Conservation (phyloP, 768 basidiomycete species). For the Lanmaoa pseudosensibilis region DNA sequence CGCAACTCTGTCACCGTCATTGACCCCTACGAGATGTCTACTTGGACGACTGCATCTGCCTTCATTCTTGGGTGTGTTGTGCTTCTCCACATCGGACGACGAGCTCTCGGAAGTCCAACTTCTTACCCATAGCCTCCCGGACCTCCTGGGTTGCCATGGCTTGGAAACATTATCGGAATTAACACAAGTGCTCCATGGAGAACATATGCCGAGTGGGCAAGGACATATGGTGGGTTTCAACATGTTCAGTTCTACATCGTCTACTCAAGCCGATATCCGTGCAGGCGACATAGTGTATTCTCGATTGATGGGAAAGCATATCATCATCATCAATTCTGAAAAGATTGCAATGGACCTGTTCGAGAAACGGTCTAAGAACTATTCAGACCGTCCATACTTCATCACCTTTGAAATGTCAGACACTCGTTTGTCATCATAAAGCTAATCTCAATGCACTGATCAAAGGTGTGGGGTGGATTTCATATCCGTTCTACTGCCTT, state of each 20-base stretch:
- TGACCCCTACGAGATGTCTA: too few relatives aligned
- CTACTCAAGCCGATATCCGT: background rate
- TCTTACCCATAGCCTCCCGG: constrained; percentile 1
- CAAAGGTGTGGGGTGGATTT: constrained; percentile 19
- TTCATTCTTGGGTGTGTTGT: too few relatives aligned
- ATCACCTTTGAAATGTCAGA: constrained; percentile 1
- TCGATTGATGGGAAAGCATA: constrained; percentile 3
- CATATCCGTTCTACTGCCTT: constrained; percentile 15
- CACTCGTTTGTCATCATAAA: background rate
- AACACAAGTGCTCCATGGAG: constrained; percentile 1
- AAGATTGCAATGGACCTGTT: constrained; percentile 6
- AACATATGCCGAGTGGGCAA: constrained; percentile 12
- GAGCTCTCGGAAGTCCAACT: background rate
- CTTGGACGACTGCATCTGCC: too few relatives aligned
- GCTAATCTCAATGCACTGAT: background rate
- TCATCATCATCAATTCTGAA: constrained; percentile 15
- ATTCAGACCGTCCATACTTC: constrained; percentile 11
- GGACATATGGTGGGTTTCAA: background rate
- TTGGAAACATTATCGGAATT: constrained; percentile 7
- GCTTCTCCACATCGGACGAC: background rate
- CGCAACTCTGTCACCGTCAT: too few relatives aligned
- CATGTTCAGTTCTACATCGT: background rate
- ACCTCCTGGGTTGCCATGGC: constrained; percentile 8
- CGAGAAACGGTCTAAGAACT: constrained; percentile 8
- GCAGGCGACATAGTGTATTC: constrained; percentile 7